A percentile compares a stretch with the other conserved stretches of the same genome.
phyloP scores from a whole-genome alignment of 1,139 yeast species.

The Insectozyma bohioensis region DNA sequence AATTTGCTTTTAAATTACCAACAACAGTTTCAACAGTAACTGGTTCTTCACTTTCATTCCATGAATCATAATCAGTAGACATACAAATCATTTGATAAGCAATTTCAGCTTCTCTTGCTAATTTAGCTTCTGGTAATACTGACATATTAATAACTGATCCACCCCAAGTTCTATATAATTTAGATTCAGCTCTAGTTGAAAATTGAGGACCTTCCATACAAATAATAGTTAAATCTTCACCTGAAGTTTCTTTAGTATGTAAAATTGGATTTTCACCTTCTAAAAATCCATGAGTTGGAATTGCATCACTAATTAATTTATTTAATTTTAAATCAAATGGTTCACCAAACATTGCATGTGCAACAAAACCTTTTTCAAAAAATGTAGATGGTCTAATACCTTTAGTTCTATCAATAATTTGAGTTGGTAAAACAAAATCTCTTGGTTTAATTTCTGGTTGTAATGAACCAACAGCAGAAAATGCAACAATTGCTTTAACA shows the following conservation, averaged over 20 bases:
- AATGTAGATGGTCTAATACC: slow-evolving; percentile 90
- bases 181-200: slow-evolving; percentile 96
- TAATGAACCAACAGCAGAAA: slow-evolving; percentile 94
- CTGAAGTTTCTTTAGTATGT: slow-evolving; percentile 54
- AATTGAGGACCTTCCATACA: slow-evolving; percentile 99
- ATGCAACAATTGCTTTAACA: slow-evolving; percentile 85
- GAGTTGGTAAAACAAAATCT: slow-evolving; percentile 93
- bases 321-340: slow-evolving; percentile 84
- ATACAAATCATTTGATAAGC: slow-evolving; percentile 97
- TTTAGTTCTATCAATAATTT: slow-evolving; percentile 93
- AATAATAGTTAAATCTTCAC: slow-evolving; percentile 75
- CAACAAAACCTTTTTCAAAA: slow-evolving; percentile 91
- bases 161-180: slow-evolving; percentile 84
- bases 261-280: slow-evolving; percentile 48
- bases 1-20: slow-evolving; percentile 83
- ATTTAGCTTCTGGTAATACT: slow-evolving; percentile 90
- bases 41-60: slow-evolving; percentile 94
- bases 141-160: slow-evolving; percentile 97
- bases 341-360: slow-evolving; percentile 96
- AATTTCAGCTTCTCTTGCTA: slow-evolving; percentile 96
- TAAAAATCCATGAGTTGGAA: slow-evolving; percentile 53
- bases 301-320: slow-evolving; percentile 58
- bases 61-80: slow-evolving; percentile 98
- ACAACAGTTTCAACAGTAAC: slow-evolving; percentile 97
- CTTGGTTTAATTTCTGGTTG: slow-evolving; percentile 88